Base-by-base conservation (phyloP, 1,284 basidiomycete genomes). In the Leucoagaricus sp. region DNA sequence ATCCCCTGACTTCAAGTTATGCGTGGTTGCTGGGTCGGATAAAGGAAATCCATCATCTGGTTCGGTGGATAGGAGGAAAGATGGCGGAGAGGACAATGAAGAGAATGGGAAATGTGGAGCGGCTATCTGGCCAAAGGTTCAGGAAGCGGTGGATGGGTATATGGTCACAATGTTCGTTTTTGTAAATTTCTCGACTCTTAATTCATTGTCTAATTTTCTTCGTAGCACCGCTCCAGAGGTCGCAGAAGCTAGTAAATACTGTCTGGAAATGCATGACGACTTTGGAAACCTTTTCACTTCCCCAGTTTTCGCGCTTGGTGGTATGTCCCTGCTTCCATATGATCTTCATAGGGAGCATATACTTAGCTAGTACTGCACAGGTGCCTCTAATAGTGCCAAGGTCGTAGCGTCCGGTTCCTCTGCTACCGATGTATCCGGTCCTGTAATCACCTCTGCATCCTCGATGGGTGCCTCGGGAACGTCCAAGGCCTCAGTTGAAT, bases 201-300 rank as follows among this genome's bases (percentile, higher is more conserved):
- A 31, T 10, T n/a, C 1, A 4, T 49, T 10, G 12, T 21, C 25
- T 13, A 44, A 23, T 40, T n/a, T n/a, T 38, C 28, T 53, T 9
- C 17, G 2, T 31, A 58, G 60, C 28, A 51, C 51, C 40, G 46
- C 59, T 10, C 60, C 63, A 4, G 59, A 62, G 33, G 38, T 49
- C 10, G 36, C 47, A 4, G 41, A 53, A 9, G 15, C 45, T 13
- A 48, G 53, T 46, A 53, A 41, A n/a, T 63, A 63, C 45, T 51
- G 46, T 9, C 60, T 82, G 15, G 64, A 66, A 49, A 76, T 82
- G 75, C 67, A 71, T 42, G 75, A 77, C 60, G 68, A 74, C 49
- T 73, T 69, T 51, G 78, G 72, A 1, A 61, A 67, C 36, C 63
- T 60, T 17, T 67, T 66, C 54, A 65, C 63, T 17, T 81, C 80